These are phyloP conservation scores for Hypoxylon subgilvum DNA, from an alignment of 495 filamentous ascomycete genomes.

Conservation along the genomic window DNA sequence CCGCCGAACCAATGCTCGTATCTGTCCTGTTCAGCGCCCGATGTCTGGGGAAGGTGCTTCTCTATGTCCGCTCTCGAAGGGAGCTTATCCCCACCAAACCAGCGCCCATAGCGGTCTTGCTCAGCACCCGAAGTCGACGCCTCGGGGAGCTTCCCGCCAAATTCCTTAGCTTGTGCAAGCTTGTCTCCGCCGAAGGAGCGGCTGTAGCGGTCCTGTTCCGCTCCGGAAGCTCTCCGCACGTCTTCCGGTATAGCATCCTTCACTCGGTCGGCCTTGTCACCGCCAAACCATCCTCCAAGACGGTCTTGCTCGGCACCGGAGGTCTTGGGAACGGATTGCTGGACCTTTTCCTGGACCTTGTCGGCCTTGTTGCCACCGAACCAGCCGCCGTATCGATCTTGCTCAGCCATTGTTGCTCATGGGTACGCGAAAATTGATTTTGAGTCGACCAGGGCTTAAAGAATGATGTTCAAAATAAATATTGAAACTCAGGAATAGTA, in stretches of 20 bases:
- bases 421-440: no score
- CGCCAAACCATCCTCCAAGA: constrained; percentile 22
- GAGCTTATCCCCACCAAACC: constrained; percentile 31
- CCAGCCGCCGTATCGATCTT: constrained; percentile 23
- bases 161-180: constrained; percentile 9
- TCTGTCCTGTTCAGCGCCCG: constrained; percentile 35
- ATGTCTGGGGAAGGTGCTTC: constrained; percentile 22
- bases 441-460: neutral
- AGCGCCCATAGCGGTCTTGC: constrained; percentile 26
- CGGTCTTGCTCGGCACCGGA: constrained; percentile 28
- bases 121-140: constrained; percentile 24
- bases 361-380: constrained; percentile 32
- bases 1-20: constrained; percentile 35
- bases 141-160: neutral
- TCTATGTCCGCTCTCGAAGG: constrained; percentile 24
- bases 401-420: constrained; percentile 29
- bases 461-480: neutral
- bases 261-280: constrained; percentile 18
- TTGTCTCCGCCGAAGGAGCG: constrained; percentile 29
- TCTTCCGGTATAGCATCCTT: constrained; percentile 13
- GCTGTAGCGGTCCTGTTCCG: constrained; percentile 30
- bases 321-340: constrained; percentile 13
- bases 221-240: constrained; percentile 1
- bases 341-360: constrained; percentile 17
- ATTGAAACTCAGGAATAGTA: neutral